phyloP scores from a whole-genome alignment of 2,329 filamentous ascomycete species.

The Fusarium sp. region DNA sequence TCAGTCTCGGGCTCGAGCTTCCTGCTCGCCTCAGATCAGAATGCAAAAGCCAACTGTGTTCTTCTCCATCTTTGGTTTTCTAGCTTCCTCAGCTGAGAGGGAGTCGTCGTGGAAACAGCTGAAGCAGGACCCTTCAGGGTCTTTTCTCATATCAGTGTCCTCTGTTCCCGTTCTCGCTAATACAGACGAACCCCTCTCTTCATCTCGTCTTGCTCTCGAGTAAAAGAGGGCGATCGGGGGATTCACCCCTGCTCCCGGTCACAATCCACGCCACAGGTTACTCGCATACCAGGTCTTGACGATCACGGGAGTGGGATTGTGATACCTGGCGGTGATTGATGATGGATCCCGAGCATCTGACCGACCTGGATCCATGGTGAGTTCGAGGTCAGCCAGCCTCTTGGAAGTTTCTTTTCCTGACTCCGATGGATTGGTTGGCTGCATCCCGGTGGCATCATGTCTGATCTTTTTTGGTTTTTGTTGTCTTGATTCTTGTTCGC shows the following conservation, averaged over 20 bases:
- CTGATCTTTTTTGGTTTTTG: slow-evolving; percentile 10
- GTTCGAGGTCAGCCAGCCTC: slow-evolving; percentile 29
- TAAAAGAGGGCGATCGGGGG: slow-evolving; percentile 14
- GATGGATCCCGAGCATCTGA: slow-evolving; percentile 24
- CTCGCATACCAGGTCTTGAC: slow-evolving; percentile 19
- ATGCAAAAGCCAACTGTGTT: slow-evolving; percentile 10
- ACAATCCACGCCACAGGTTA: slow-evolving; percentile 9
- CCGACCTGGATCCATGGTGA: slow-evolving; percentile 17
- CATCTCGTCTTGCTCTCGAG: not conserved
- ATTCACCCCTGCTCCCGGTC: slow-evolving; percentile 23
- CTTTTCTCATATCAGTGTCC: not conserved
- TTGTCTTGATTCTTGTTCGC: slow-evolving; percentile 15
- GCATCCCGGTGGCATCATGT: slow-evolving; percentile 17
- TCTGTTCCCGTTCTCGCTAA: not conserved
- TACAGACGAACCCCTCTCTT: not conserved
- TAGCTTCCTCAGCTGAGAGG: slow-evolving; percentile 13
- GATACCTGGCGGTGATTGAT: slow-evolving; percentile 4
- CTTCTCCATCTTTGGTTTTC: slow-evolving; percentile 17
- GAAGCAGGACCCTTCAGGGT: slow-evolving; percentile 12
- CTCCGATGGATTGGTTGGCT: slow-evolving; percentile 18
- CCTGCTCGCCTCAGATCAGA: slow-evolving; percentile 24
- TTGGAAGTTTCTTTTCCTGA: slow-evolving; percentile 19
- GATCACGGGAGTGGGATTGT: slow-evolving; percentile 18
- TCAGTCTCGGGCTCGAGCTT: slow-evolving; percentile 37
- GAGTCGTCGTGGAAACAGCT: slow-evolving; percentile 2